Percentiles rank a stretch among this genome's conserved stretches.
Evolutionary conservation across 306 rosid species (phyloP).

Genomic region (Prosopis cineraria): DNA sequence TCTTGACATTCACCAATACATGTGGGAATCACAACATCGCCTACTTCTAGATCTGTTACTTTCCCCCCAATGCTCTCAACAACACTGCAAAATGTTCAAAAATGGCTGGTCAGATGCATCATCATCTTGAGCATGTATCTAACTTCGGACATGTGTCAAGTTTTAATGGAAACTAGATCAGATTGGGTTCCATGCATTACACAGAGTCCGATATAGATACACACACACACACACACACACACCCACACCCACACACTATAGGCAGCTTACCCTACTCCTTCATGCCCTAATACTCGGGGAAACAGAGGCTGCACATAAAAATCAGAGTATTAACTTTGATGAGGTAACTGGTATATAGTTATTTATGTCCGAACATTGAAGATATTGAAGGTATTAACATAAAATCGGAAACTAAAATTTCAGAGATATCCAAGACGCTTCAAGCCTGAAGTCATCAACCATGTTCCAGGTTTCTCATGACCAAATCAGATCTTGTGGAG

Average conservation of each 20-base stretch:
- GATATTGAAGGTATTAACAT: background rate
- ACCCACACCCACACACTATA: background rate
- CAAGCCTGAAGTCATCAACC: too few relatives aligned
- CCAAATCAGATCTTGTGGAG: too few relatives aligned
- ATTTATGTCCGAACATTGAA: background rate
- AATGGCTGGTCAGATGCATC: background rate
- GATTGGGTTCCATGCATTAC: too few relatives aligned
- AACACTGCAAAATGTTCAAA: background rate
- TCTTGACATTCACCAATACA: slow-evolving; percentile 37
- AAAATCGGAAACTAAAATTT: too few relatives aligned
- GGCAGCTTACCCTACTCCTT: slow-evolving; percentile 17
- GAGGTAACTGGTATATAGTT: background rate
- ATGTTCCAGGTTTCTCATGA: too few relatives aligned
- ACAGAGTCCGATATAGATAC: too few relatives aligned
- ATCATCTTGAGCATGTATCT: too few relatives aligned
- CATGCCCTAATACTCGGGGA: slow-evolving; percentile 3
- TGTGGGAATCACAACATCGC: slow-evolving; percentile 49
- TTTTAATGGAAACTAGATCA: background rate
- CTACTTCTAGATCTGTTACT: slow-evolving; percentile 28
- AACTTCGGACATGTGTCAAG: background rate
- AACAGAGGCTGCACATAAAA: slow-evolving; percentile 14
- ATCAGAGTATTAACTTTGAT: background rate
- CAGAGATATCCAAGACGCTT: too few relatives aligned
- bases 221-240: too few relatives aligned
- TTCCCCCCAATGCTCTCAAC: slow-evolving; percentile 29